Evolutionary conservation across 2,329 filamentous ascomycete species (phyloP).

Genomic region (Colletotrichum melonis): DNA sequence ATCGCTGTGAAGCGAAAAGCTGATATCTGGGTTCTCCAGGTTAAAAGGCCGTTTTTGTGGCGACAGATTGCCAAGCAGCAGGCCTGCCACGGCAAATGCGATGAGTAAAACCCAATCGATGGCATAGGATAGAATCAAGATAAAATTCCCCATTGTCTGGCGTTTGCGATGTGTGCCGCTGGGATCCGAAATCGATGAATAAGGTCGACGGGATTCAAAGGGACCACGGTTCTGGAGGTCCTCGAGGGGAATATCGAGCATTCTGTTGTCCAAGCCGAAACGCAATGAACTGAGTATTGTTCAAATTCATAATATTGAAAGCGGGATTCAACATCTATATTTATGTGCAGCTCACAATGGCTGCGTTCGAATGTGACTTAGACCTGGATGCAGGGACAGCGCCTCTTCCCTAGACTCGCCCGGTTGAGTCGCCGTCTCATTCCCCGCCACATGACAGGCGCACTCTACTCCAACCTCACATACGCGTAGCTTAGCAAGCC

Average conservation of each 20-base stretch:
- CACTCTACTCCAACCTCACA: not conserved
- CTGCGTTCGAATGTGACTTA: not conserved
- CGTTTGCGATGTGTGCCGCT: not conserved
- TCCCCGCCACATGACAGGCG: not conserved
- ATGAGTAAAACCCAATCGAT: constrained; percentile 62
- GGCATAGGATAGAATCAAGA: constrained; percentile 65
- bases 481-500: not conserved
- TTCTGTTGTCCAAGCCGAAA: not conserved
- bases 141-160: not conserved
- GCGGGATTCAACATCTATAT: not conserved
- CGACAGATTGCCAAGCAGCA: constrained; percentile 60
- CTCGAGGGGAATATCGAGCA: constrained; percentile 2
- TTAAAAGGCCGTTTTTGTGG: constrained; percentile 73
- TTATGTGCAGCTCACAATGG: not conserved
- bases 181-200: not conserved
- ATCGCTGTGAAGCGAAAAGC: constrained; percentile 74
- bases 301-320: not conserved
- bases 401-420: not conserved
- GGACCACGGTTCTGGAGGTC: not conserved
- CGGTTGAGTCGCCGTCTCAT: not conserved
- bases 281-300: too few relatives aligned
- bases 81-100: constrained; percentile 60
- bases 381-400: not conserved
- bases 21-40: constrained; percentile 72
- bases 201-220: constrained; percentile 5